Base-by-base conservation (phyloP, 2,329 filamentous ascomycete species). In the Aspergillus sp. region DNA sequence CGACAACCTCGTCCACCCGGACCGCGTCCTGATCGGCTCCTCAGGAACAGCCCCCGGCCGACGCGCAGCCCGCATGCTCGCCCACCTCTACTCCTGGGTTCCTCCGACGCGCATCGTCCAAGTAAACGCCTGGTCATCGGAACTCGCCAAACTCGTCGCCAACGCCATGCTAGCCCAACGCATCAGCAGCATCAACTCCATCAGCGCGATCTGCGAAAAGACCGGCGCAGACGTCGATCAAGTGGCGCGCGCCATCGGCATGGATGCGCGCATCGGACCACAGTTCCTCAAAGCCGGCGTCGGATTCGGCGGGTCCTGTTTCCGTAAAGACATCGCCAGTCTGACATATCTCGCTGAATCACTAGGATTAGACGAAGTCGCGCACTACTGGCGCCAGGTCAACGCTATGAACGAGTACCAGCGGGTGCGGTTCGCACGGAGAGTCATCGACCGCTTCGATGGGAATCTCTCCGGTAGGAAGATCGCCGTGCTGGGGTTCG, bases 161-260 rank as follows among this genome's bases (percentile, higher is more conserved):
- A 94, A 94, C 74, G 89, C 89, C 2, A 87, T 94, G 84, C 82
- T 94, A 8, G 91, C 91, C 1, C 91, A 94, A 77, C 84, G 90
- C 54, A 90, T 94, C 69, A 90, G 87, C 71, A 91, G 87, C 75
- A 91, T 94, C 78, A 94, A 93, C 76, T 88, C 89, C 12, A 85
- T 94, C 61, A 90, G 88, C n/a, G 89, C 90, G 4, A 86, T 94
- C 30, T 94, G 91, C 72, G 91, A 93, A 76, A 84, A 84, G 63
- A 89, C 88, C 0, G 90, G 89, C 15, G 91, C 90, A 12, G 87
- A 92, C 68, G 84, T 93, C n/a, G 83, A 88, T 63, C 89, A 92
- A 74, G 84, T 94, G 2, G 84, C 89, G 13, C 79, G 80, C 38
- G 85, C 87, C 5, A 82, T 91, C 30, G 91, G 91, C 53, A 80